Conservation (phyloP, 805 yeast genomes). For the Hanseniaspora jakobsenii region DNA sequence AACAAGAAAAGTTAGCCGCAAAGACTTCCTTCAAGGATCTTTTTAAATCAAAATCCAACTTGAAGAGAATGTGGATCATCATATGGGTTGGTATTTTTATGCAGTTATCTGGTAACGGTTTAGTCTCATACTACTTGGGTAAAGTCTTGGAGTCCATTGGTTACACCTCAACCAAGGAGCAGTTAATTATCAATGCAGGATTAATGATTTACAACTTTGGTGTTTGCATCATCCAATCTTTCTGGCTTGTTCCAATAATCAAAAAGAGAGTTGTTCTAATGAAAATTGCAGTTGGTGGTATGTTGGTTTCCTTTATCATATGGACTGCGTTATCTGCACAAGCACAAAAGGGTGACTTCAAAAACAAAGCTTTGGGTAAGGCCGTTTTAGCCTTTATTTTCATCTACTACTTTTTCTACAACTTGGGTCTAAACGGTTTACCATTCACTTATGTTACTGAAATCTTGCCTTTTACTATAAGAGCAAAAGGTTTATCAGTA, state of each 20-base stretch:
- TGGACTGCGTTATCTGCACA: slow-evolving; percentile 40
- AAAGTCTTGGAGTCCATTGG: slow-evolving; percentile 44
- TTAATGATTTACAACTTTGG: slow-evolving; percentile 38
- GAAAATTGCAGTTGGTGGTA: slow-evolving; percentile 28
- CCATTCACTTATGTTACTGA: slow-evolving; percentile 38
- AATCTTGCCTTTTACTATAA: slow-evolving; percentile 27
- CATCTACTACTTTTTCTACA: slow-evolving; percentile 34
- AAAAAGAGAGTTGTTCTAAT: slow-evolving; percentile 31
- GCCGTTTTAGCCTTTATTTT: slow-evolving; percentile 44
- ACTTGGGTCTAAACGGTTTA: slow-evolving; percentile 35
- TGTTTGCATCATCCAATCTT: slow-evolving; percentile 26
- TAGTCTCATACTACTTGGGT: slow-evolving; percentile 40
- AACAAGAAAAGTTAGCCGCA: slow-evolving; percentile 30
- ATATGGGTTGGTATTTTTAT: slow-evolving; percentile 29
- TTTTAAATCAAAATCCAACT: slow-evolving; percentile 30
- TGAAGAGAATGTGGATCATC: slow-evolving; percentile 33
- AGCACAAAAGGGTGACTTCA: slow-evolving; percentile 33
- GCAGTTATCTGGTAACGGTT: slow-evolving; percentile 43
- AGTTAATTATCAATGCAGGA: slow-evolving; percentile 41
- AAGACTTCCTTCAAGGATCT: slow-evolving; percentile 32
- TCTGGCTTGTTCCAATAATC: slow-evolving; percentile 25
- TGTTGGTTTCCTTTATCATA: slow-evolving; percentile 31
- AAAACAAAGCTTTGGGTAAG: slow-evolving; percentile 32
- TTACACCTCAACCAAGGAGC: slow-evolving; percentile 35
- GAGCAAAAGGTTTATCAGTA: slow-evolving; percentile 27